Base-by-base conservation (phyloP, 306 rosid species). In the Pterocarpus macrocarpus region DNA sequence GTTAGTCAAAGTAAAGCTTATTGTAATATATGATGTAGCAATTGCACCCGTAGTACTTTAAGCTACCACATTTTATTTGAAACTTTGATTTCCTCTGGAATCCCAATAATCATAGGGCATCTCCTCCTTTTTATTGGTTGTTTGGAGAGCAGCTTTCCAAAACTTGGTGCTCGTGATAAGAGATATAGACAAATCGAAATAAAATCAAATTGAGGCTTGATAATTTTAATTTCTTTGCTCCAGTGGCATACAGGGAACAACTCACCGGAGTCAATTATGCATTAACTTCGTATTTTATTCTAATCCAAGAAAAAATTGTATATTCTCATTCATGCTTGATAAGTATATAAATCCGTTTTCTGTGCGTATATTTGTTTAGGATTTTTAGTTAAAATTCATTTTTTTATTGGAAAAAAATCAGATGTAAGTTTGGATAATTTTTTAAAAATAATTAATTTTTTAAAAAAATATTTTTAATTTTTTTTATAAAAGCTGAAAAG, bases 1-100 rank as follows among this genome's bases (percentile, higher is more conserved):
- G 44, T 71, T 63, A 61, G 83, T 80, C 78, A 80, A 62, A 80
- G 58, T 50, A 71, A 72, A 36, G 78, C 10, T 71, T 36, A 47
- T n/a, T 70, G 64, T 69, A 43, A 43, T 43, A 43, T 43, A 4
- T 5, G 6, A 43, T 1, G 47, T 43, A 43, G 8, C 8, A 43
- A 5, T n/a, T 43, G 5, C 47, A 43, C 47, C 8, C 47, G 8
- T 5, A 8, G 47, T 43, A 43, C 61, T 56, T 28, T 64, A 16
- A 14, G 36, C 33, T 50, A 36, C 73, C 32, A 35, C 5, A 50
- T 35, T 77, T 77, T 35, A 39, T 14, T n/a, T 7, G 32, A 77
- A 64, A 45, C 38, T 64, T 49, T 64, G 15, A 76, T 64, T 30
- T 45, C 72, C 64, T 47, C 61, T 34, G 15, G 64, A 71, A 53